A percentile compares a stretch with the other conserved stretches of the same genome.
These are phyloP conservation scores for Talaromyces adpressus DNA, from an alignment of 495 filamentous ascomycete genomes.

Conservation along the genomic window DNA sequence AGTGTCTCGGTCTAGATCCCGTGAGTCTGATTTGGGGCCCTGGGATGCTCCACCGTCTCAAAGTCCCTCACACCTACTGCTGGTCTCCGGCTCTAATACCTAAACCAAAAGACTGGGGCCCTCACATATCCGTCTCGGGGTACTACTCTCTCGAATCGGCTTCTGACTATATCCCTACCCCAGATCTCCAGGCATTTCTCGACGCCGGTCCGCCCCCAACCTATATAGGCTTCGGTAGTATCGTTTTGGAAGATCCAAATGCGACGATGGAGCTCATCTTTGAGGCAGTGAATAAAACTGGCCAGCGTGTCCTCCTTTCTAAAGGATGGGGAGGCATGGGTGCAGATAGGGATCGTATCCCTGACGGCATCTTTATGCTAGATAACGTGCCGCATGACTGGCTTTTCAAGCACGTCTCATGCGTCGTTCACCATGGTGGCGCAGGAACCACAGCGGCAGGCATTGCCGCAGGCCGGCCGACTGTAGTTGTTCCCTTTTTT, in stretches of 20 bases:
- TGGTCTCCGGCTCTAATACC: conserved; percentile 69
- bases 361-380: conserved; percentile 64
- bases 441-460: conserved; percentile 76
- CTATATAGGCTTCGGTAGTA: conserved; percentile 78
- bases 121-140: conserved; percentile 62
- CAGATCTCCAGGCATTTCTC: conserved; percentile 57
- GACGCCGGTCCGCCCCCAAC: conserved; percentile 59
- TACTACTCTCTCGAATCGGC: conserved; percentile 66
- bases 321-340: conserved; percentile 77
- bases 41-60: not conserved
- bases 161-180: conserved; percentile 52
- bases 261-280: conserved; percentile 60
- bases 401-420: conserved; percentile 68
- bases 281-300: conserved; percentile 55
- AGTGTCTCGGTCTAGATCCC: conserved; percentile 57
- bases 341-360: conserved; percentile 48
- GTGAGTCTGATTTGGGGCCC: conserved; percentile 58
- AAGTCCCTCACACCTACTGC: not conserved
- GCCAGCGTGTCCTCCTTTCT: conserved; percentile 67
- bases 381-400: conserved; percentile 78
- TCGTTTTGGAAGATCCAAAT: conserved; percentile 69
- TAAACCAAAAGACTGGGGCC: conserved; percentile 69
- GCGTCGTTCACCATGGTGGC: conserved; percentile 76
- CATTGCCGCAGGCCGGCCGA: conserved; percentile 60
- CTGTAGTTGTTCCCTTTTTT: conserved; percentile 76